phyloP scores from a whole-genome alignment of 345 rosid species.

The Pseudoturritis turrita region DNA sequence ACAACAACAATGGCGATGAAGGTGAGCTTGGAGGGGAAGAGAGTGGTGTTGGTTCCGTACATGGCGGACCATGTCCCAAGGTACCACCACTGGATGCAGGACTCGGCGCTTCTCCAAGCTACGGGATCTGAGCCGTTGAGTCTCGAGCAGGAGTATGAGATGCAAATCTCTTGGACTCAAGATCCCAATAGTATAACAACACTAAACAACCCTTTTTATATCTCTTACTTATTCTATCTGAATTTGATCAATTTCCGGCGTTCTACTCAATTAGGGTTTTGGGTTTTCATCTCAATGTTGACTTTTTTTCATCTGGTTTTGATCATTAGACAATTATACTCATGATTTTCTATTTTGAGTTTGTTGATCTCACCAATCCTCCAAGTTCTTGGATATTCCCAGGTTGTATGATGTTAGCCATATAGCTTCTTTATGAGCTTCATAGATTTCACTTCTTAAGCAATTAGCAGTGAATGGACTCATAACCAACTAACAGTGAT shows the following conservation, averaged over 20 bases:
- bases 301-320: not conserved
- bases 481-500: not conserved
- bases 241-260: not conserved
- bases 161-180: slow-evolving; percentile 87
- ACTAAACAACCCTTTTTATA: not conserved
- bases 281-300: not conserved
- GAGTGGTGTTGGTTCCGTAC: slow-evolving; percentile 75
- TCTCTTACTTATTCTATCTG: not conserved
- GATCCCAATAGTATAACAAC: slow-evolving; percentile 64
- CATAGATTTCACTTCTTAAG: not conserved
- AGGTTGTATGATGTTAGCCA: too few species aligned
- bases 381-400: not conserved
- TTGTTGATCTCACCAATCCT: not conserved
- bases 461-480: not conserved
- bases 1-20: slow-evolving; percentile 30
- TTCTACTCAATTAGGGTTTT: slow-evolving; percentile 2
- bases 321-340: not conserved
- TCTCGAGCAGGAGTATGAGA: slow-evolving; percentile 69
- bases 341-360: not conserved
- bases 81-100: slow-evolving; percentile 94
- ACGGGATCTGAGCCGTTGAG: slow-evolving; percentile 90
- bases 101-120: slow-evolving; percentile 70
- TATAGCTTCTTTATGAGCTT: not conserved
- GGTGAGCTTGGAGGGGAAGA: slow-evolving; percentile 74
- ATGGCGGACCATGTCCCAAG: slow-evolving; percentile 73